These are phyloP conservation scores for Eimeria zaria DNA, from an alignment of 169 alveolate species.

Conservation along the genomic window DNA sequence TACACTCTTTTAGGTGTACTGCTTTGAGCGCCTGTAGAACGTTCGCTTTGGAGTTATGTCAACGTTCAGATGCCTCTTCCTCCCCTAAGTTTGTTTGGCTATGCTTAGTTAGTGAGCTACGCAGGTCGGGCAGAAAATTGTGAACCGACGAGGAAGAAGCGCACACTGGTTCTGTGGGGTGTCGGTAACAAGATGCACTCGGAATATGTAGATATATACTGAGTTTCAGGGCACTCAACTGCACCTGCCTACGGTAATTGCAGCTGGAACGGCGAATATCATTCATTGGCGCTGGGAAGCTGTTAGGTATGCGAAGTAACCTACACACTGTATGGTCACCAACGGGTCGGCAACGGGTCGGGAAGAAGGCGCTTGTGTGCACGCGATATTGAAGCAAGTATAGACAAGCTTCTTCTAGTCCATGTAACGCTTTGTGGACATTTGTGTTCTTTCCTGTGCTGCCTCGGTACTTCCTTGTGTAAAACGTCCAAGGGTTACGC, in stretches of 20 bases:
- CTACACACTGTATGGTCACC: not conserved
- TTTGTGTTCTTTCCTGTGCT: not conserved
- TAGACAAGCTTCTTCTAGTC: not conserved
- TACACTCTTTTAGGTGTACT: no score
- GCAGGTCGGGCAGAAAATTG: not conserved
- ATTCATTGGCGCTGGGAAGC: not conserved
- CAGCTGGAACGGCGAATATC: not conserved
- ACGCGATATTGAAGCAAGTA: not conserved
- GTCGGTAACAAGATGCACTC: not conserved
- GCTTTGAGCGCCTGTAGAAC: no score
- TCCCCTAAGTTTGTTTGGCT: not conserved
- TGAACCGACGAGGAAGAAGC: not conserved
- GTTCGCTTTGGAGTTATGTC: no score
- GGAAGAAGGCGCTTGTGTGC: not conserved
- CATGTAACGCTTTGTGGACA: not conserved
- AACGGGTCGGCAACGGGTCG: no score
- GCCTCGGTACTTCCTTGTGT: not conserved
- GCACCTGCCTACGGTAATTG: not conserved
- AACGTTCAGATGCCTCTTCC: not conserved
- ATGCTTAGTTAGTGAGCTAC: not conserved
- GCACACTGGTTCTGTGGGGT: not conserved
- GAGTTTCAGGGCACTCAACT: not conserved
- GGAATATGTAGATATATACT: not conserved
- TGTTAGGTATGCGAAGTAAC: not conserved
- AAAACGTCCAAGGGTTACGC: not conserved